These are phyloP conservation scores for Fusarium beomiforme DNA, from an alignment of 2,329 filamentous ascomycete genomes.

Conservation along the genomic window DNA sequence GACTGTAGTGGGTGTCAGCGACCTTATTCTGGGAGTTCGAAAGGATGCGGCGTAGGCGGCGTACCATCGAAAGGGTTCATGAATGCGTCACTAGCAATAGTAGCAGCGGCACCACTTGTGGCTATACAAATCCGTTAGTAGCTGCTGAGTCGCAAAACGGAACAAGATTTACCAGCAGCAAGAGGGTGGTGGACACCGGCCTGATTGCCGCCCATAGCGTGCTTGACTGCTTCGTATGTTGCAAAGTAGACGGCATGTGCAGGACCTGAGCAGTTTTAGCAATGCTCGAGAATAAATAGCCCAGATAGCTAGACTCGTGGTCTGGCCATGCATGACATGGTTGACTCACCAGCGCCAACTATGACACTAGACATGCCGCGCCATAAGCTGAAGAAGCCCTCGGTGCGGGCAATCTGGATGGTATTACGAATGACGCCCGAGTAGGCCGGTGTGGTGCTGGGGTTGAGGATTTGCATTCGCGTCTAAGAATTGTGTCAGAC, in stretches of 20 bases:
- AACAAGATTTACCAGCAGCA: slow-evolving; percentile 76
- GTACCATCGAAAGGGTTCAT: slow-evolving; percentile 99
- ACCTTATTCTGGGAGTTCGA: neutral
- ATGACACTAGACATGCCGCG: slow-evolving; percentile 96
- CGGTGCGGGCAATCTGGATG: slow-evolving; percentile 88
- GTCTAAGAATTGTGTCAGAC: slow-evolving; percentile 67
- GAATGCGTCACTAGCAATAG: slow-evolving; percentile 95
- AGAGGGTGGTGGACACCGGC: slow-evolving; percentile 89
- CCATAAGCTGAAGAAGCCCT: slow-evolving; percentile 93
- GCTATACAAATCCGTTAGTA: slow-evolving; percentile 61
- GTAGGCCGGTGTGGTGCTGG: slow-evolving; percentile 82
- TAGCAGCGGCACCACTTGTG: slow-evolving; percentile 91
- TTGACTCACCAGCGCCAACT: slow-evolving; percentile 83
- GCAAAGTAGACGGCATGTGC: slow-evolving; percentile 98
- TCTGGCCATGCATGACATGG: neutral
- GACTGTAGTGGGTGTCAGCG: slow-evolving; percentile 64
- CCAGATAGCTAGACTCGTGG: slow-evolving; percentile 34
- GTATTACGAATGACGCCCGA: slow-evolving; percentile 92
- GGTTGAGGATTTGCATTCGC: slow-evolving; percentile 95
- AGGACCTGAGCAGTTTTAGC: slow-evolving; percentile 70
- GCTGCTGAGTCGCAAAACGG: neutral
- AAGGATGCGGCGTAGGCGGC: slow-evolving; percentile 50
- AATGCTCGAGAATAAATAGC: neutral
- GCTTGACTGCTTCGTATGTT: slow-evolving; percentile 97
- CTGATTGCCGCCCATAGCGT: slow-evolving; percentile 92